These are phyloP conservation scores for Phytophthora sp. DNA, from an alignment of 352 stramenopile species.

Conservation along the genomic window DNA sequence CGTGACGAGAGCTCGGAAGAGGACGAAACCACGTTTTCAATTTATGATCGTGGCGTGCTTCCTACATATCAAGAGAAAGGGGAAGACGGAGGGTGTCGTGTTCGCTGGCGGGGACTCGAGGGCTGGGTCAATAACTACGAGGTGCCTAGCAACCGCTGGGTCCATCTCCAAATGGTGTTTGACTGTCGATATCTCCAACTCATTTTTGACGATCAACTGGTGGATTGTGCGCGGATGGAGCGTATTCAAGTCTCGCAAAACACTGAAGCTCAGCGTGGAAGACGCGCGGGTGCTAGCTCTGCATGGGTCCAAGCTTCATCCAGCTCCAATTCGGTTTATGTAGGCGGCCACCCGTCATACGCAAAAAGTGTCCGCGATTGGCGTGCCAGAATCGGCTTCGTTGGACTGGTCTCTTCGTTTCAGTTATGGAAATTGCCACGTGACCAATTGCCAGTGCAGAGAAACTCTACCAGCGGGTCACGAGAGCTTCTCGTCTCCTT, in stretches of 20 bases:
- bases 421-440: slow-evolving; percentile 28
- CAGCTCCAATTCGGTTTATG: slow-evolving; percentile 50
- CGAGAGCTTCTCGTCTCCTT: slow-evolving; percentile 25
- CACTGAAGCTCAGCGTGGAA: slow-evolving; percentile 1
- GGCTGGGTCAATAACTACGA: slow-evolving; percentile 60
- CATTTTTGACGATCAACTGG: slow-evolving; percentile 48
- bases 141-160: slow-evolving; percentile 60
- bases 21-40: slow-evolving; percentile 40
- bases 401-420: slow-evolving; percentile 52
- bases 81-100: slow-evolving; percentile 43
- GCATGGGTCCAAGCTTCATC: slow-evolving; percentile 34
- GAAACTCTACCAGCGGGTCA: background rate
- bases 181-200: slow-evolving; percentile 56
- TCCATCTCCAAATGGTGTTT: slow-evolving; percentile 51
- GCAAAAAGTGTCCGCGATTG: slow-evolving; percentile 55
- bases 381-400: slow-evolving; percentile 55
- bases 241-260: background rate
- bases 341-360: slow-evolving; percentile 60
- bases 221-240: slow-evolving; percentile 52
- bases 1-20: slow-evolving; percentile 15
- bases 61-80: slow-evolving; percentile 12
- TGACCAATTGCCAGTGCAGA: background rate
- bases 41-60: slow-evolving; percentile 61
- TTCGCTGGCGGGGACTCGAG: slow-evolving; percentile 50
- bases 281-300: slow-evolving; percentile 18